Evolutionary conservation across 805 yeast species (phyloP).

Genomic region (Candida arabinofermentans): DNA sequence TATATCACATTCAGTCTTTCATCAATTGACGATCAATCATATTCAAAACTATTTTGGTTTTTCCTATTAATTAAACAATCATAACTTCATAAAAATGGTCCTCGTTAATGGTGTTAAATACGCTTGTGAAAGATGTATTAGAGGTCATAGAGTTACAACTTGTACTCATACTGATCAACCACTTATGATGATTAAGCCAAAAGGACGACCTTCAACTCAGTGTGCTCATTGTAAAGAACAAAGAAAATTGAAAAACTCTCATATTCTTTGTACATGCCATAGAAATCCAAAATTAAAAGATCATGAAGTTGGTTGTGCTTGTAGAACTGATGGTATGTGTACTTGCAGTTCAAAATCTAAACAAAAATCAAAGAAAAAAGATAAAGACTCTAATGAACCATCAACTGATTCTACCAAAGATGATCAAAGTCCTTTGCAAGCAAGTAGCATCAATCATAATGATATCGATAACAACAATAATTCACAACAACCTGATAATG

Average conservation of each 20-base stretch:
- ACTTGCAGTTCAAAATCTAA: slow-evolving; percentile 28
- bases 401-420: not conserved
- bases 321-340: slow-evolving; percentile 30
- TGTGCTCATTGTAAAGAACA: slow-evolving; percentile 82
- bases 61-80: no score
- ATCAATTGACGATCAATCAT: no score
- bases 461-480: not conserved
- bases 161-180: slow-evolving; percentile 93
- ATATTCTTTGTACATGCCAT: slow-evolving; percentile 69
- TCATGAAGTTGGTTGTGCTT: slow-evolving; percentile 29
- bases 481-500: slow-evolving; percentile 8
- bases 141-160: slow-evolving; percentile 94
- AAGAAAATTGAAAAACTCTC: slow-evolving; percentile 62
- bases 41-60: not conserved
- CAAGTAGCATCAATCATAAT: not conserved
- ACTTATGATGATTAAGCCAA: slow-evolving; percentile 88
- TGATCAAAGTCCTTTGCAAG: not conserved
- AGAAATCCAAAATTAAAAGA: slow-evolving; percentile 27
- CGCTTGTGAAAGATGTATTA: slow-evolving; percentile 92
- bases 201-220: slow-evolving; percentile 93
- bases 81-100: slow-evolving; percentile 59
- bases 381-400: slow-evolving; percentile 3
- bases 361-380: slow-evolving; percentile 16
- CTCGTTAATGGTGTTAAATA: slow-evolving; percentile 88
- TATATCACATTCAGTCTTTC: no score